Evolutionary conservation across 2,329 filamentous ascomycete species (phyloP).

Genomic region (Pleoardoris graminearum): DNA sequence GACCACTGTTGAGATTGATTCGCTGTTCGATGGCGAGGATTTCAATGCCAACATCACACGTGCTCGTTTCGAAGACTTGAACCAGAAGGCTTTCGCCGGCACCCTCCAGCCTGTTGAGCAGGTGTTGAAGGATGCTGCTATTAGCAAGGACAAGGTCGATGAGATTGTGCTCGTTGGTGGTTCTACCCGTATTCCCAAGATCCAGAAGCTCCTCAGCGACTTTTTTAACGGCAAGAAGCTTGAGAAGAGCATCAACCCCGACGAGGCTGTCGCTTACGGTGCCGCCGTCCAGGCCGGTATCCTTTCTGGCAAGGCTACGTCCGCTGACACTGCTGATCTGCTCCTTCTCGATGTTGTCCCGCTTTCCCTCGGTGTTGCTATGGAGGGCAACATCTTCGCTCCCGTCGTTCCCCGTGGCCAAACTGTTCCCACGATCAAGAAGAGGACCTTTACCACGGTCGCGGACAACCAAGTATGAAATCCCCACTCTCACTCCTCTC

Average conservation of each 20-base stretch:
- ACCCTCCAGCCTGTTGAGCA: conserved; percentile 95
- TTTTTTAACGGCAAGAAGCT: conserved; percentile 99
- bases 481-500: not conserved
- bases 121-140: conserved; percentile 87
- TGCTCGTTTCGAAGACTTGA: conserved; percentile 98
- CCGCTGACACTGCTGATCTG: conserved; percentile 90
- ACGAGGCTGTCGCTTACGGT: conserved; percentile 98
- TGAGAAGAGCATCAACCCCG: conserved; percentile 99
- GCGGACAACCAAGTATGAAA: conserved; percentile 55
- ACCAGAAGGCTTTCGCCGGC: conserved; percentile 90
- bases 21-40: conserved; percentile 96
- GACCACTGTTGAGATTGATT: conserved; percentile 98
- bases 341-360: conserved; percentile 95
- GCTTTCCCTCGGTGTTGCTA: conserved; percentile 96
- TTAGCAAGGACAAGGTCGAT: conserved; percentile 90
- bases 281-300: conserved; percentile 98
- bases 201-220: conserved; percentile 98
- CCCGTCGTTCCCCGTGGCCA: conserved; percentile 73
- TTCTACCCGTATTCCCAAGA: conserved; percentile 96
- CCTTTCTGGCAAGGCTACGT: conserved; percentile 95
- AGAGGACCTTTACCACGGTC: conserved; percentile 80
- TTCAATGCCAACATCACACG: conserved; percentile 97
- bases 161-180: conserved; percentile 99
- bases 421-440: conserved; percentile 57
- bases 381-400: conserved; percentile 99